Base-by-base conservation (phyloP, 306 rosid genomes). In the Cyclanthera cordifolia region DNA sequence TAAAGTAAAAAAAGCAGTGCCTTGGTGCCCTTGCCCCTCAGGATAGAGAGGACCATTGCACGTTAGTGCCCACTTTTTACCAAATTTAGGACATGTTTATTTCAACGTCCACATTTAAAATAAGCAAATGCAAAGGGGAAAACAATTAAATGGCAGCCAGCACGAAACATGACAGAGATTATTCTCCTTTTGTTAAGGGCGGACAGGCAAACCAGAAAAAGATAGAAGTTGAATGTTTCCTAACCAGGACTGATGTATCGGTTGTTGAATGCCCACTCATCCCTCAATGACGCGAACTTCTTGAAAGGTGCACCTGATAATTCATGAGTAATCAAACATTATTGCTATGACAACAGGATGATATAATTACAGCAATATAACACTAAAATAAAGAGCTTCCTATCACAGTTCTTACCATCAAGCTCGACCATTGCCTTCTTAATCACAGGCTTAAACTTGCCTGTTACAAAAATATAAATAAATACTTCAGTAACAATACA, bases 391-490 rank as follows among this genome's bases (percentile, higher is more conserved):
- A 67, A 27, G 8, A 4, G 19, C 15, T 30, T 10, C 8, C 14
- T 28, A 72, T 34, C 48, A 16, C 52, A 53, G 30, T 48, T 49
- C 34, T 70, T 83, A 94, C 99, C 99, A 72, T 94, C 97, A 63
- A 94, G 97, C 81, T 94, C 99, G 77, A 94, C 99, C 96, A 94
- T 88, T 73, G 99, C 99, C 88, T 94, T 94, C 90, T 94, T 94
- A 72, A 94, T 90, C 84, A 94, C 99, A 53, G 99, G 96, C 86
- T 94, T 94, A 80, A 86, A 90, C 75, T 94, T 90, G 67, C 99
- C 99, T 94, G 83, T 73, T 83, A 74, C 63, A 61, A 45, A 65
- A 68, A 71, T 72, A 79, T 49, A 60, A 7, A 37, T 0, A 8
- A 37, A 37, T 4, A 71, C 64, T 71, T 66, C 41, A 66, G 71